Evolutionary conservation across 441 rosid genomes (phyloP), one percentile per base, ranked within the genome.

Genomic region (Erysimum cheiri): DNA sequence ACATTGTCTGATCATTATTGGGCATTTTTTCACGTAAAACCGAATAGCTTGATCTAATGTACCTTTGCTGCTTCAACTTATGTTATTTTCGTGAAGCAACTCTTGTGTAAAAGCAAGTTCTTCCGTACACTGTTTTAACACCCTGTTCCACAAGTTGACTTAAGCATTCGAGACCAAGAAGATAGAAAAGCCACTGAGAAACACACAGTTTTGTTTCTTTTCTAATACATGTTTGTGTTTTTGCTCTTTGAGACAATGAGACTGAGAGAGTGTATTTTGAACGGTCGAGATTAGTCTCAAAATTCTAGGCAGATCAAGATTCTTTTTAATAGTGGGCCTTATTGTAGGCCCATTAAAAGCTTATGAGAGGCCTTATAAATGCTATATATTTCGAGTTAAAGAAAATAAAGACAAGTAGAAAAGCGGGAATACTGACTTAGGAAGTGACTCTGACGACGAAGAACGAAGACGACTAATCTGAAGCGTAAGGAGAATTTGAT

Each of bases 351-450:
- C 31, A 28, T 15, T 15, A 0, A 11, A 8, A 52, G 12, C 57
- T 10, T 3, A 17, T 19, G 39, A 33, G 5, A 14, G 24, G 59
- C 36, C 59, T 28, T 13, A 1, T 44, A 4, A 32, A 14, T 2
- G 12, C 15, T 22, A n/a, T 8, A 54, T 28, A 54, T 54, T 14
- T 9, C 37, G 58, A 31, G 32, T 13, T 29, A 3, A 53, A 13
- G 19, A 47, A 6, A 19, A 31, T 2, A 35, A 26, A 36, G 10
- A n/a, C 1, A 22, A n/a, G 3, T 4, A 50, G 26, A 65, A n/a
- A 50, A 28, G 49, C 49, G 59, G 60, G 36, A 49, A 50, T 36
- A 65, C 70, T 4, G 57, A 64, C 4, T 12, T 47, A 22, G 39
- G 54, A 17, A 17, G 7, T 13, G 17, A 52, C 17, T 7, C 3